Base-by-base conservation (phyloP, 257 asterid genomes). In the Capsicum rhomboideum region DNA sequence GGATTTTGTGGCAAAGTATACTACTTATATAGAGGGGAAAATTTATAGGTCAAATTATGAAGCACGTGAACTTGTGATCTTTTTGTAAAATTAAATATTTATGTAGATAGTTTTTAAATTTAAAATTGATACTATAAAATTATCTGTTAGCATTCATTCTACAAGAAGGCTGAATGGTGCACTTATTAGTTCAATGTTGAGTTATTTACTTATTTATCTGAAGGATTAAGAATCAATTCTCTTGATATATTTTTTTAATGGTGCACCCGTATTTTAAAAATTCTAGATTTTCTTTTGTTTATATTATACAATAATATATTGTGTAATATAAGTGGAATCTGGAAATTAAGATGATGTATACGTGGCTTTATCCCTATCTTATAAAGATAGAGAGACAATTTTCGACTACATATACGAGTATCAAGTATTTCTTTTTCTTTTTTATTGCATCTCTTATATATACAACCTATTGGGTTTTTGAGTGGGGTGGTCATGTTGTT, bases 1-100 rank as follows among this genome's bases (percentile, higher is more conserved):
- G 20, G 87, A 85, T 86, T 84, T 64, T 54, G 68, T 42, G 72
- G 85, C 84, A 74, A 74, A 10, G 28, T 68, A 34, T 66, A n/a
- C 12, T 11, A 44, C 40, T 23, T 21, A 74, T 28, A 34, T 34
- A 34, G 40, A n/a, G n/a, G n/a, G n/a, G n/a, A n/a, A n/a, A n/a
- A n/a, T n/a, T n/a, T n/a, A n/a, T n/a, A n/a, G n/a, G n/a, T n/a
- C n/a, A n/a, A n/a, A n/a, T n/a, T n/a, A n/a, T n/a, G n/a, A n/a
- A n/a, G n/a, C n/a, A n/a, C n/a, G n/a, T n/a, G n/a, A n/a, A n/a
- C n/a, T n/a, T n/a, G n/a, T n/a, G n/a, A n/a, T n/a, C n/a, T n/a
- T n/a, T n/a, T n/a, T n/a, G n/a, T n/a, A n/a, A n/a, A n/a, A n/a
- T n/a, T n/a, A n/a, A n/a, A n/a, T n/a, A n/a, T n/a, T n/a, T n/a